Percentiles rank a stretch among this genome's conserved stretches.
Evolutionary conservation across 257 asterid species (phyloP).

Genomic region (Gentiana dahurica): DNA sequence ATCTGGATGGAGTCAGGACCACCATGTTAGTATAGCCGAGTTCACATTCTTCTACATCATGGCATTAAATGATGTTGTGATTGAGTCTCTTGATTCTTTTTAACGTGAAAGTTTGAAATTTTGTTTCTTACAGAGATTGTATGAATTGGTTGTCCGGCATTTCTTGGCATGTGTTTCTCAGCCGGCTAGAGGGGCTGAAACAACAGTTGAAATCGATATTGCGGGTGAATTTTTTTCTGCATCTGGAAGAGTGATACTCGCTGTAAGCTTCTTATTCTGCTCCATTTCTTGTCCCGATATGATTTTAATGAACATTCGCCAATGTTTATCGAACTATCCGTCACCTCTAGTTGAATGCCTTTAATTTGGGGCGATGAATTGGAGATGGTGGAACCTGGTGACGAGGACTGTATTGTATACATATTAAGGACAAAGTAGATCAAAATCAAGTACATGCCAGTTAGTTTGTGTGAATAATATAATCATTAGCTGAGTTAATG

Average conservation of each 20-base stretch:
- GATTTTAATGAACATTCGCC: too few species aligned
- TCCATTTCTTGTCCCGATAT: constrained; percentile 7
- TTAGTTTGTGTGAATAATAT: too few species aligned
- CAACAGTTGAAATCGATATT: constrained; percentile 83
- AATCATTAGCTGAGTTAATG: too few species aligned
- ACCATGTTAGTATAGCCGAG: constrained; percentile 59
- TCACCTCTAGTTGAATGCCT: neutral
- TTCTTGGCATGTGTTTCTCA: constrained; percentile 96
- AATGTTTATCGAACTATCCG: neutral
- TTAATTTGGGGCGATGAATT: too few species aligned
- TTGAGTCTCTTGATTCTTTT: neutral
- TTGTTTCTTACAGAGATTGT: constrained; percentile 59
- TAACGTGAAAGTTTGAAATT: neutral
- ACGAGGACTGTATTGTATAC: too few species aligned
- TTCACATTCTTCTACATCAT: constrained; percentile 5
- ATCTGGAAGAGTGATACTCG: constrained; percentile 80
- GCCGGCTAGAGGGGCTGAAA: constrained; percentile 96
- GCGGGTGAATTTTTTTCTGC: constrained; percentile 89
- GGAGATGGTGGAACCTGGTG: too few species aligned
- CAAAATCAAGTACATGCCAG: too few species aligned
- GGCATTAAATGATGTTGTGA: neutral
- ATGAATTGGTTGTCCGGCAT: constrained; percentile 97
- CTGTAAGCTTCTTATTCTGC: constrained; percentile 45
- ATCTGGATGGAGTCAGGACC: constrained; percentile 88
- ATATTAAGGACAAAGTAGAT: too few species aligned